phyloP scores from a whole-genome alignment of 2,329 filamentous ascomycete genomes.

The Beauveria scarabaeidicola region DNA sequence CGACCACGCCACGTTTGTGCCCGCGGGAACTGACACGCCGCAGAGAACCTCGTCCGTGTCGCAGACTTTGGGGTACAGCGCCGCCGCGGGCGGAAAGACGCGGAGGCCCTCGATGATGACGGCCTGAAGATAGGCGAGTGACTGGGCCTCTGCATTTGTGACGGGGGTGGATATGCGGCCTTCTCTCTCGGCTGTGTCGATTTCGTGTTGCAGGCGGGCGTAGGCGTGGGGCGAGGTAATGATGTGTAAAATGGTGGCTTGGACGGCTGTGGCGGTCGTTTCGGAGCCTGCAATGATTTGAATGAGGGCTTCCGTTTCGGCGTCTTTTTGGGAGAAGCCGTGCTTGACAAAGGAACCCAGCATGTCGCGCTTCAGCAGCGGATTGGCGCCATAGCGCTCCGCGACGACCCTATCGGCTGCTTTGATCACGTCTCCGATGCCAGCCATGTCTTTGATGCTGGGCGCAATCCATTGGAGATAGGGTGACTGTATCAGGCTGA shows the following conservation, averaged over 20 bases:
- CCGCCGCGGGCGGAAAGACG: conserved; percentile 16
- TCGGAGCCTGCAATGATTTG: conserved; percentile 39
- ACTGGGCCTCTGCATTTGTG: conserved; percentile 19
- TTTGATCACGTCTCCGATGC: conserved; percentile 28
- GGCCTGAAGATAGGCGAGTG: conserved; percentile 28
- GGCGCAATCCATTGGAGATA: conserved; percentile 30
- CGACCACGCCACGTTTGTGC: conserved; percentile 16
- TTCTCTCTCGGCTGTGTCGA: conserved; percentile 20
- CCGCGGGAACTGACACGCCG: conserved; percentile 14
- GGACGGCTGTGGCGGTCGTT: conserved; percentile 40
- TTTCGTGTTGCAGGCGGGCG: conserved; percentile 33
- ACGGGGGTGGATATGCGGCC: conserved; percentile 12
- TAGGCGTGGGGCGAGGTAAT: conserved; percentile 36
- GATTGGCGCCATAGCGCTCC: conserved; percentile 21
- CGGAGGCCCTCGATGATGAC: conserved; percentile 32
- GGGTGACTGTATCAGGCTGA: conserved; percentile 30
- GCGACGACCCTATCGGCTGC: conserved; percentile 20
- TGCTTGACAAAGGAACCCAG: conserved; percentile 29
- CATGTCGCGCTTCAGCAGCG: conserved; percentile 25
- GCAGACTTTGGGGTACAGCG: conserved; percentile 17
- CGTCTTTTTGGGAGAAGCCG: conserved; percentile 25
- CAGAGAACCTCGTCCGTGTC: conserved; percentile 9
- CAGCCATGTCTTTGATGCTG: conserved; percentile 17
- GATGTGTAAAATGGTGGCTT: conserved; percentile 38
- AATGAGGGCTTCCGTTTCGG: conserved; percentile 31